Percentiles rank a stretch among this genome's conserved stretches.
These are phyloP conservation scores for Skeletonema grethae DNA, from an alignment of 108 stramenopile species.

Conservation along the genomic window DNA sequence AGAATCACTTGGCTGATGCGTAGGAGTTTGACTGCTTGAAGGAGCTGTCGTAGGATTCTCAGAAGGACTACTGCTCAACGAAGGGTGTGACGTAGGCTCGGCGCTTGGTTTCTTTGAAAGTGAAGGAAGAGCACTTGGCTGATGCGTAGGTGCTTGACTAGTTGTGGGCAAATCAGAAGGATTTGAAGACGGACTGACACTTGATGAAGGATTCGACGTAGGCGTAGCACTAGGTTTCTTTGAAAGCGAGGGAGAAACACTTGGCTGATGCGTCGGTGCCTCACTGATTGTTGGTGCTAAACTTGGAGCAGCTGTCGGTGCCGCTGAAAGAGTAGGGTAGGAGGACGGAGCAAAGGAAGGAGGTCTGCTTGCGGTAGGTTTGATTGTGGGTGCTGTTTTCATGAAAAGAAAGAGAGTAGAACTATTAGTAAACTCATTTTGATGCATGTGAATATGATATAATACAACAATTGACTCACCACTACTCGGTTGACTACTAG, in stretches of 20 bases:
- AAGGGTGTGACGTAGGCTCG: neutral
- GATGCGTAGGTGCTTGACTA: neutral
- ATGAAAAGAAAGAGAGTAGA: neutral
- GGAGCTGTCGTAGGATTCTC: neutral
- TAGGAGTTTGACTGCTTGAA: neutral
- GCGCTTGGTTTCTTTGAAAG: neutral
- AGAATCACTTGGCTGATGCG: neutral
- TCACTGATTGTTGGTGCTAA: neutral
- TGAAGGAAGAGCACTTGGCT: neutral
- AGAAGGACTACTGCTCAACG: neutral
- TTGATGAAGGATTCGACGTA: neutral
- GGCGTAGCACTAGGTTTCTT: neutral
- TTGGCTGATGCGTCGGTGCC: no score
- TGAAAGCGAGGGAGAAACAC: neutral
- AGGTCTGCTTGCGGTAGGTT: neutral
- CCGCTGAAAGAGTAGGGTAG: neutral
- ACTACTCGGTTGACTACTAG: conserved; percentile 10
- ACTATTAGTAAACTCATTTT: neutral
- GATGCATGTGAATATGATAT: neutral
- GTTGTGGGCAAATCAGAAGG: neutral
- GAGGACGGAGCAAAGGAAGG: conserved; percentile 6
- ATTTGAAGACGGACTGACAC: no score
- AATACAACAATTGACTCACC: conserved; percentile 10
- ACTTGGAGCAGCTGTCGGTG: conserved; percentile 5
- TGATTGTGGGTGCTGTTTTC: neutral